Base-by-base conservation (phyloP, 768 basidiomycete species). In the Tulasnella sp. region DNA sequence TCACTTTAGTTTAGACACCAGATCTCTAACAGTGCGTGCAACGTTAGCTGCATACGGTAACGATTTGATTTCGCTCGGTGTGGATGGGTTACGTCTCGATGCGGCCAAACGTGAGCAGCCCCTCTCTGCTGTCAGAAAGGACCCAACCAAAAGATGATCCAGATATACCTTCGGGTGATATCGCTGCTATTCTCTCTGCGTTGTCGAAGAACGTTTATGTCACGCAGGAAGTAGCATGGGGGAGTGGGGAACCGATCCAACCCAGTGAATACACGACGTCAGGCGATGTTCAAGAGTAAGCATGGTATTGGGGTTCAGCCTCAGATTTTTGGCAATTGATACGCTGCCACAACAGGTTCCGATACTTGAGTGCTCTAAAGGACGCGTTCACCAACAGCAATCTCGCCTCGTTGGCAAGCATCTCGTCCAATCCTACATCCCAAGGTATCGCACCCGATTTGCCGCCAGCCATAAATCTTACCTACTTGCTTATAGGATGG, bases 241-340 rank as follows among this genome's bases (percentile, higher is more conserved):
- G 83, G 38, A 86, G 82, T 0, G 89, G 88, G 0, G 86, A 90
- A 77, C 85, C 88, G 0, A 81, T 86, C 17, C 86, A 86, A 67
- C 90, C 90, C 0, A 85, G 85, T 0, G 85, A 90, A 79, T 92
- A 91, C 79, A 83, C 83, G 9, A 80, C 79, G 0, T 90, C 85
- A 77, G 90, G 80, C 76, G 89, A 90, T 79, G 90, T 90, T 2
- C 89, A 91, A 83, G 90, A 91, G 89, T 85, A 52, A 36, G 83
- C 77, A 25, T 14, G 0, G 42, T 36, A 4, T 72, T 17, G 17
- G 31, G 22, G 45, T 37, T 19, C 42, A 31, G 34, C 25, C 39
- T 25, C 2, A 36, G 19, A 37, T 68, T 31, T 5, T 19, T 31
- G 9, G 22, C 14, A 17, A 1, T 25, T 7, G 39, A 37, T 45